Base-by-base conservation (phyloP, 2,329 filamentous ascomycete species). In the Alternaria sp. region DNA sequence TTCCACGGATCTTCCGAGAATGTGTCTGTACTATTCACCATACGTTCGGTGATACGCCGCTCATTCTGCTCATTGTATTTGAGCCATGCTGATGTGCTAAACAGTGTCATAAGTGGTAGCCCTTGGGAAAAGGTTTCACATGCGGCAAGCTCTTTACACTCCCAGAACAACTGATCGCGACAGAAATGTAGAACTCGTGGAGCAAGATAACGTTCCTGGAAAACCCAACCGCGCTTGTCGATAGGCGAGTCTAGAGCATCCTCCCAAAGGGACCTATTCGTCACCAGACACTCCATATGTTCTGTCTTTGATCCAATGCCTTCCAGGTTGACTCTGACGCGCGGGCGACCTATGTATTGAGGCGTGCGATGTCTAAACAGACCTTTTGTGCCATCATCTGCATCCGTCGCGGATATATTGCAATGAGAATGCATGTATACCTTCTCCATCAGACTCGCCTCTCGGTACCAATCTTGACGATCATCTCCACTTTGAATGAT, bases 381-480 rank as follows among this genome's bases (percentile, higher is more conserved):
- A 11, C 51, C 56, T 12, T 60, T 30, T 12, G 42, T 52, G 4
- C 64, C 42, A 18, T 59, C 43, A 4, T 36, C 26, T 12, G 59
- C 43, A 32, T 55, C 54, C 22, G 55, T 54, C 1, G 60, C 62
- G 11, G 53, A 56, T 3, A 62, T 49, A 22, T 65, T 67, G 22
- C 55, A 61, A 12, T 53, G 39, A 3, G 53, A 65, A 30, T 60
- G 30, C 11, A 18, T 51, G 22, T 62, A 62, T 5, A 67, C 53
- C 20, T 59, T 59, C 7, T 56, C 24, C 60, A 67, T 65, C 4
- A 49, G 16, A 8, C 41, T 24, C 9, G 60, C 48, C 51, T 65
- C 57, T n/a, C 52, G 28, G 34, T 59, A 54, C 51, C 51, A 54
- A 14, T 59, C 56, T 22, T 30, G 26, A 22, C 22, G 36, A 36